These are phyloP conservation scores for Diplodia scrobiculata DNA, from an alignment of 2,329 filamentous ascomycete species.

Conservation along the genomic window DNA sequence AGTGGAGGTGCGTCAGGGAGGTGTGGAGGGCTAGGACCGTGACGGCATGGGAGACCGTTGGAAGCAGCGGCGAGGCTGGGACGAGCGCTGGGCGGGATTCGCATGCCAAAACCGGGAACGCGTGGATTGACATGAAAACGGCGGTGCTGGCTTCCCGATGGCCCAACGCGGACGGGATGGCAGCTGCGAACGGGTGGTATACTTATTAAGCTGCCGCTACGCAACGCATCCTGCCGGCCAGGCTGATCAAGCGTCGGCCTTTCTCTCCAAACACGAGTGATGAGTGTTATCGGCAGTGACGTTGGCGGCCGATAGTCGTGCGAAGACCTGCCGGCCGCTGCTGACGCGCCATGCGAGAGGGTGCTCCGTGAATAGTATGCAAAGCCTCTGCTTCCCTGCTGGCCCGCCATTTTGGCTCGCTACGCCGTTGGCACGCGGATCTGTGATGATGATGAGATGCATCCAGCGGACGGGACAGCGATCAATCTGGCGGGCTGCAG, in stretches of 20 bases:
- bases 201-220: neutral
- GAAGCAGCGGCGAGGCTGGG: constrained; percentile 27
- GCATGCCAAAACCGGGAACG: constrained; percentile 29
- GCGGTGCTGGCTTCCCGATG: constrained; percentile 1
- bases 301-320: neutral
- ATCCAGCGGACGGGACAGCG: constrained; percentile 4
- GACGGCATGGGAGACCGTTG: constrained; percentile 28
- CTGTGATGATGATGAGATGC: neutral
- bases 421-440: constrained; percentile 22
- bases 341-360: neutral
- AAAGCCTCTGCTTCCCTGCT: neutral
- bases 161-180: constrained; percentile 20
- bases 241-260: neutral
- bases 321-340: constrained; percentile 1
- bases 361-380: neutral
- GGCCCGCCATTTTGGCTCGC: constrained; percentile 3
- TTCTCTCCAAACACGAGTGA: neutral
- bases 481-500: constrained; percentile 8
- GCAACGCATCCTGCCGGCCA: neutral
- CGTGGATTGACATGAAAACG: constrained; percentile 27
- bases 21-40: constrained; percentile 37
- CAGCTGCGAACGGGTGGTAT: constrained; percentile 20
- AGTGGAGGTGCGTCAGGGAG: constrained; percentile 35
- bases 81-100: constrained; percentile 26
- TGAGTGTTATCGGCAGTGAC: constrained; percentile 2